phyloP scores from a whole-genome alignment of 2,329 filamentous ascomycete genomes.

The Mycosphaerella sp. region DNA sequence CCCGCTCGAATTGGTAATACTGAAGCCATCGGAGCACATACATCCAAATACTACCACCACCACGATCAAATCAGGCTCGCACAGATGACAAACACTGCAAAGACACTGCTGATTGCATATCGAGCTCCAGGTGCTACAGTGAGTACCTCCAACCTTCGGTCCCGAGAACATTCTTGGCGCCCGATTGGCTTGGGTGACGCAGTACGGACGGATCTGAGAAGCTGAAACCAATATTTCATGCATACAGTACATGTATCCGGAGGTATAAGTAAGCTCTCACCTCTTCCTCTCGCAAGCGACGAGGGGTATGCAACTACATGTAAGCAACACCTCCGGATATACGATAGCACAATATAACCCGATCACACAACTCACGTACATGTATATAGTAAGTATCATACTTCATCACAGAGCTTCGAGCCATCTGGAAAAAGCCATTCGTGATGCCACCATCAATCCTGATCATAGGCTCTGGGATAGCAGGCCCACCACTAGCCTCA shows the following conservation, averaged over 20 bases:
- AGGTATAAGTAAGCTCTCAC: no score
- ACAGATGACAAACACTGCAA: not conserved
- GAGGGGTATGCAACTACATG: no score
- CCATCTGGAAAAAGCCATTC: not conserved
- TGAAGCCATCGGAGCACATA: no score
- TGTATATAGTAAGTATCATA: no score
- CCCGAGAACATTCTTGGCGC: constrained; percentile 5
- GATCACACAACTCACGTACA: no score
- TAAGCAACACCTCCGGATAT: no score
- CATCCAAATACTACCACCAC: no score
- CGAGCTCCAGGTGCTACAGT: not conserved
- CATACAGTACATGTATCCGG: not conserved
- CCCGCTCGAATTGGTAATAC: no score
- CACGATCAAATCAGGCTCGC: not conserved
- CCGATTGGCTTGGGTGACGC: constrained; percentile 10
- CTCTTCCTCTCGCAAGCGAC: not conserved
- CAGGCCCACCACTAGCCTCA: constrained; percentile 27
- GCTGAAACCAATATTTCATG: not conserved
- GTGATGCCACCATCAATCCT: constrained; percentile 22
- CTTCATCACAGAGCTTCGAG: not conserved
- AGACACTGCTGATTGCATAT: not conserved
- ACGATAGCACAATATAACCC: not conserved
- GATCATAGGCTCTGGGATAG: constrained; percentile 29
- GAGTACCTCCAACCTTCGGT: constrained; percentile 2
- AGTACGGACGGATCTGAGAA: not conserved